Evolutionary conservation across 2,329 filamentous ascomycete genomes (phyloP), one percentile per base, ranked within the genome.

Genomic region (Colletotrichum tamarilloi): DNA sequence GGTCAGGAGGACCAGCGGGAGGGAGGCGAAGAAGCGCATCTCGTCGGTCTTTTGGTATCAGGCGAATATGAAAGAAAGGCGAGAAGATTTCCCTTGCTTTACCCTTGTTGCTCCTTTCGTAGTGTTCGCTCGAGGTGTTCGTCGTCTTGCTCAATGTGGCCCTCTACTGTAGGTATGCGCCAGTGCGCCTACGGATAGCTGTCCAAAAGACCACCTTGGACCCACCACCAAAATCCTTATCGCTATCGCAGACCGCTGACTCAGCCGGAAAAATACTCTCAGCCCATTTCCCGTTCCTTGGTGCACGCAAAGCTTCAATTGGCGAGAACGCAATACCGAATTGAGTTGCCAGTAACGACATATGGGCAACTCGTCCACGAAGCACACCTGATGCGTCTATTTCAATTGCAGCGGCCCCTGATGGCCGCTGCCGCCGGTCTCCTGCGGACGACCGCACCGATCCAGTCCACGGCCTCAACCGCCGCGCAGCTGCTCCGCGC

Each of bases 1-100:
- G 62, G 93, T 84, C 19, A 95, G 81, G 24, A 91, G 76, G 57
- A 88, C 77, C 64, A 88, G 68, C n/a, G 80, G 74, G 46, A 82
- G 62, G 35, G 74, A 67, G 65, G 71, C 67, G 14, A 79, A 68
- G 72, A 78, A 73, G 57, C 75, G 79, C 83, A 85, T 85, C 32
- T 68, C 82, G 69, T 12, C n/a, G n/a, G 16, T n/a, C 11, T 19
- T 30, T 4, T 16, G 2, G 12, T 26, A 1, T n/a, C 12, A 2
- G 38, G 19, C 3, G 8, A 1, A 24, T 32, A 12, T 16, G 32
- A 42, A 16, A n/a, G n/a, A 30, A 4, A 26, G 42, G 32, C 3
- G 6, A 56, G 28, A 11, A 24, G 5, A 7, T 24, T 35, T 28
- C 16, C 16, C 24, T 24, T 14, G 30, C 26, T n/a, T 38, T 12